A percentile compares a stretch with the other conserved stretches of the same genome.
Conservation (phyloP, 768 basidiomycete species). For the Lentinula sp. region DNA sequence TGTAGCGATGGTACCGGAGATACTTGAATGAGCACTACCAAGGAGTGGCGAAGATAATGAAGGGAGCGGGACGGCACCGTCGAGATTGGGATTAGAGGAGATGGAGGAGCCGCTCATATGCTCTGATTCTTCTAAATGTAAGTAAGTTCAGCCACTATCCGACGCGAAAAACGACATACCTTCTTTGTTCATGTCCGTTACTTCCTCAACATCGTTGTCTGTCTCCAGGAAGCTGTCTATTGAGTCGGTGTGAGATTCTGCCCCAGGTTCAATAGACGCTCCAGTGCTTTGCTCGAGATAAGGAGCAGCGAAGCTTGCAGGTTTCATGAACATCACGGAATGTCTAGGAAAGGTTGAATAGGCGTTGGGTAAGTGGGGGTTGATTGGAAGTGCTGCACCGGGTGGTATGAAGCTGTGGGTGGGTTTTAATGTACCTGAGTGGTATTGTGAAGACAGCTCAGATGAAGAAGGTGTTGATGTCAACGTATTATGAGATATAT, state of each 20-base stretch:
- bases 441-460: background rate
- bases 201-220: background rate
- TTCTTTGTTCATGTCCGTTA: background rate
- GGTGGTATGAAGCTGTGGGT: background rate
- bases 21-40: background rate
- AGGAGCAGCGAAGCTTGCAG: background rate
- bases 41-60: background rate
- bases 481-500: background rate
- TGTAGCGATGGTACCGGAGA: background rate
- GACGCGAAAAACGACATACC: background rate
- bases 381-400: conserved; percentile 1
- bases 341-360: background rate
- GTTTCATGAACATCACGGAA: background rate
- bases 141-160: background rate
- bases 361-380: background rate
- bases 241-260: background rate
- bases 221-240: background rate
- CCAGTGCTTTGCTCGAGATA: background rate
- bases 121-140: background rate
- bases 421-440: background rate
- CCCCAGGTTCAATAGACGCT: background rate
- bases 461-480: background rate
- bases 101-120: background rate
- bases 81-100: background rate
- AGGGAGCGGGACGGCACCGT: background rate